Base-by-base conservation (phyloP, 352 stramenopile species). In the Globisporangium ultimum region DNA sequence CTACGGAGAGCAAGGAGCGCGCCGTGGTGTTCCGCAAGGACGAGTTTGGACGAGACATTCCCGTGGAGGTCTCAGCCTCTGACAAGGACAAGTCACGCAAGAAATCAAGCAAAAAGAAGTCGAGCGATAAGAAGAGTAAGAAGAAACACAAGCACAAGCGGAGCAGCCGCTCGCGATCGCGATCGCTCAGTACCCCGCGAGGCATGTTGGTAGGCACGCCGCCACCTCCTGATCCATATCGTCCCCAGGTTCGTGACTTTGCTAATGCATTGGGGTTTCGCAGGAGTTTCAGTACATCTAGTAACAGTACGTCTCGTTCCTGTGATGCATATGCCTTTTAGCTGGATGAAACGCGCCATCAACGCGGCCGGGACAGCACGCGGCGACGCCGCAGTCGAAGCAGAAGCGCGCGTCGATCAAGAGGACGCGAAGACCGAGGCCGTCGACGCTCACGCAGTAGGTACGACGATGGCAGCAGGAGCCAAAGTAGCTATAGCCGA, bases 21-120 rank as follows among this genome's bases (percentile, higher is more conserved):
- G 28, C 7, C 8, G 49, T 65, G 4, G 45, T 64, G 20, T 63
- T 74, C 12, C 48, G 48, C n/a, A 91, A 91, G 53, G 85, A 95
- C 59, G 85, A 95, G 51, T 95, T 93, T 59, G 85, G 85, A 22
- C 83, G 85, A 6, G 84, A 93, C 46, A 57, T 92, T 18, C 40
- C 45, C 17, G 49, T 24, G 18, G 66, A 71, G 13, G 49, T 72
- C 9, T 61, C 68, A 47, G 28, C 28, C 28, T 36, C 28, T 5
- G 28, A 10, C 28, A 32, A 32, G 24, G 24, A 32, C 24, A 36
- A 36, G 28, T 36, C 28, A 10, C 36, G 40, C 3, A 51, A 42
- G 28, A 61, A 13, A 66, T 63, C 43, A 7, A 48, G 21, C 43
- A 68, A 69, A 20, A 77, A 64, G 43, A 58, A 22, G 13, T 72